Percentiles rank a stretch among this genome's conserved stretches.
Evolutionary conservation across 2,329 filamentous ascomycete genomes (phyloP).

Genomic region (Pseudopyrenochaeta lycopersici): DNA sequence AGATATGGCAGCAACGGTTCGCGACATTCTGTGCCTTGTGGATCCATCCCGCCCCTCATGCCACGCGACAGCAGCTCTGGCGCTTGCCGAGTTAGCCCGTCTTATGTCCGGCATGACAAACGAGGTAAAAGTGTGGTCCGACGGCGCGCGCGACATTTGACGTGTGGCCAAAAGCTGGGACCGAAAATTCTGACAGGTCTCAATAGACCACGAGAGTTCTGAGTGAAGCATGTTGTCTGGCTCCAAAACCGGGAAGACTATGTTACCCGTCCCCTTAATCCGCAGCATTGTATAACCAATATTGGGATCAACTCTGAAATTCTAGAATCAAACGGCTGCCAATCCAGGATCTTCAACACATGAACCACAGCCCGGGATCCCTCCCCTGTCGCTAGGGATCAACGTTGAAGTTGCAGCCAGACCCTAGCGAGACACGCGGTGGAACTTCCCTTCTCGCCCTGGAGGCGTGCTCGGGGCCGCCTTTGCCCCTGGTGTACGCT

Average conservation of each 20-base stretch:
- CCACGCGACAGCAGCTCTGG: slow-evolving; percentile 9
- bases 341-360: not conserved
- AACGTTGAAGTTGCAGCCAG: not conserved
- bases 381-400: not conserved
- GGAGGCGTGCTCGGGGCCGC: slow-evolving; percentile 2
- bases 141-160: not conserved
- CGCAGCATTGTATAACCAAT: not conserved
- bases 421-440: slow-evolving; percentile 5
- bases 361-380: not conserved
- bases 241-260: not conserved
- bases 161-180: not conserved
- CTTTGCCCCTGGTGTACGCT: slow-evolving; percentile 10
- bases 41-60: slow-evolving; percentile 14
- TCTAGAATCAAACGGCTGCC: not conserved
- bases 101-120: not conserved
- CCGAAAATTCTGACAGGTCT: not conserved
- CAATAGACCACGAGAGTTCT: not conserved
- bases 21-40: slow-evolving; percentile 3
- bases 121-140: not conserved
- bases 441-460: slow-evolving; percentile 1
- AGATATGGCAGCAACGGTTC: slow-evolving; percentile 3
- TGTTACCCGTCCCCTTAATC: slow-evolving; percentile 2
- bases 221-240: not conserved
- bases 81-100: not conserved
- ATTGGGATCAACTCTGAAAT: not conserved